Base-by-base conservation (phyloP, 805 yeast species). In the Metschnikowia corniflorae region DNA sequence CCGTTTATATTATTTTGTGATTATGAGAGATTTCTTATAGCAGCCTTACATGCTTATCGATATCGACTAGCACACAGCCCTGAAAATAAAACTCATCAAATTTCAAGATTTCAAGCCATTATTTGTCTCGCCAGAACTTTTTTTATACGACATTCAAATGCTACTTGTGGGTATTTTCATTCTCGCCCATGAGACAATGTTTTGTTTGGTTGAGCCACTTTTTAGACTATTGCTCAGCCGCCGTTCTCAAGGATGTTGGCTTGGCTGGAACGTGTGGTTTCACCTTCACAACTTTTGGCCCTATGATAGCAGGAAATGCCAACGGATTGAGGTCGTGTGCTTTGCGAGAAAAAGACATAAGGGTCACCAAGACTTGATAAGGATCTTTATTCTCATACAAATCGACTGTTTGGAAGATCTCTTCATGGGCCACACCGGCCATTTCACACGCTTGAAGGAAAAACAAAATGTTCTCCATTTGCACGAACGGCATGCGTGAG, bases 391-490 rank as follows among this genome's bases (percentile, higher is more conserved):
- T 59, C 54, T 86, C 95, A 47, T 65, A 86, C 39, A 86, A 65
- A 55, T 86, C 95, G 6, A 73, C 63, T 0, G 95, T 86, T 48
- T 82, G 88, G 55, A 86, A 86, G 32, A 83, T 60, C 55, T 86
- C 95, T 53, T 84, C 88, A 46, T 83, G 82, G 5, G 88, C 86
- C 2, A 86, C 79, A 2, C 91, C 91, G 35, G 78, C 65, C 4
- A 54, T 35, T 44, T 79, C 75, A 33, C 87, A 78, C 37, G 80
- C 77, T 5, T 68, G 61, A 25, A 86, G 61, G 51, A 86, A 86
- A 45, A 76, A 75, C 33, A 86, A 77, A 22, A 86, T 85, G 51
- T 86, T 86, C 53, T 86, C 95, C 96, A 86, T 86, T 60, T 80
- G 77, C 13, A 63, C 57, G 38, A 86, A 86, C 2, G 94, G 91